A percentile compares a stretch with the other conserved stretches of the same genome.
These are phyloP conservation scores for Mortierella sp. DNA, from an alignment of 371 early-diverging fungal species.

Conservation along the genomic window DNA sequence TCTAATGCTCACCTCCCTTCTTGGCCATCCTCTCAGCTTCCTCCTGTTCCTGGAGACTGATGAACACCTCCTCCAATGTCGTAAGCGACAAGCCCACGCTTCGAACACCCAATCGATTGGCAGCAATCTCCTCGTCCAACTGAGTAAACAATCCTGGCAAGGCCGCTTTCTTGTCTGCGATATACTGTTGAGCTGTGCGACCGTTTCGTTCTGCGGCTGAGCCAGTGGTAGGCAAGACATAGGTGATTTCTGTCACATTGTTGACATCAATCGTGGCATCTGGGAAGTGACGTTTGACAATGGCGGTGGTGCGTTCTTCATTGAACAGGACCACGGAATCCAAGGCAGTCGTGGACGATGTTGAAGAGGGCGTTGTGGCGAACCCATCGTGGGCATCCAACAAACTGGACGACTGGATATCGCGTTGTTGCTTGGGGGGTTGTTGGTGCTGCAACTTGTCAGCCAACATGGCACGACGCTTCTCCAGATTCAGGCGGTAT, in stretches of 20 bases:
- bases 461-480: constrained; percentile 52
- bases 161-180: constrained; percentile 36
- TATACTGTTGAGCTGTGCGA: constrained; percentile 35
- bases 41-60: constrained; percentile 54
- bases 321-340: constrained; percentile 31
- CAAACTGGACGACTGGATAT: constrained; percentile 15
- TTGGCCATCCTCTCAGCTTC: constrained; percentile 29
- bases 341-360: neutral
- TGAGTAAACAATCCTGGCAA: constrained; percentile 48
- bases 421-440: neutral
- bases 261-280: constrained; percentile 43
- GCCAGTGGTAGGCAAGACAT: constrained; percentile 40
- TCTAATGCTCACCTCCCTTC: constrained; percentile 17
- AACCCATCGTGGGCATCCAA: constrained; percentile 10
- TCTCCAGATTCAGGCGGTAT: constrained; percentile 53
- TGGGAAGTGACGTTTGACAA: constrained; percentile 46
- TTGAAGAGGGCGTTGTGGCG: too few relatives aligned
- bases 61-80: constrained; percentile 69
- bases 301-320: constrained; percentile 21
- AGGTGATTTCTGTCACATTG: constrained; percentile 42
- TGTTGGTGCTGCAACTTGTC: constrained; percentile 41
- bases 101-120: constrained; percentile 37
- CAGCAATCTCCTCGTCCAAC: constrained; percentile 44
- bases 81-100: constrained; percentile 63
- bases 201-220: constrained; percentile 32